phyloP scores from a whole-genome alignment of 257 asterid genomes.

The Salvia hispanica region DNA sequence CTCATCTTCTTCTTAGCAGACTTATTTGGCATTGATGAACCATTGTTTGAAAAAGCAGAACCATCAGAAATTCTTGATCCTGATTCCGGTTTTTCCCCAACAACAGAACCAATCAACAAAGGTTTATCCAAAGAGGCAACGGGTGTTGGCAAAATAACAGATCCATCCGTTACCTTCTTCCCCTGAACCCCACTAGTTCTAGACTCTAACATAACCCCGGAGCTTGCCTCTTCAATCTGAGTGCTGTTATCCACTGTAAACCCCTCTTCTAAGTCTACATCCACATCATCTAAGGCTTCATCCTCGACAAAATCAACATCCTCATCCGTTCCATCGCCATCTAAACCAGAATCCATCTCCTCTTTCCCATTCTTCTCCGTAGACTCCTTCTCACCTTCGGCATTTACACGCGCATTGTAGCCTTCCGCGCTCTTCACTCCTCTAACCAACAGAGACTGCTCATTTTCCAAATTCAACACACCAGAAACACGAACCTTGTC shows the following conservation, averaged over 20 bases:
- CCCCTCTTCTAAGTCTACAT: slow-evolving; percentile 41
- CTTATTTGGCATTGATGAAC: slow-evolving; percentile 33
- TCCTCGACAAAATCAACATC: slow-evolving; percentile 74
- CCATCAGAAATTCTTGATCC: slow-evolving; percentile 19
- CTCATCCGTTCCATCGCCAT: slow-evolving; percentile 39
- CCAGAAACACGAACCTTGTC: slow-evolving; percentile 27
- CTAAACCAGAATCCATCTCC: slow-evolving; percentile 31
- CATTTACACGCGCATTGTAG: slow-evolving; percentile 15
- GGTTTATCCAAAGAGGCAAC: slow-evolving; percentile 26
- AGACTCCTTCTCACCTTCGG: slow-evolving; percentile 26
- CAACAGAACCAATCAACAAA: slow-evolving; percentile 31
- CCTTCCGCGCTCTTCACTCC: slow-evolving; percentile 34
- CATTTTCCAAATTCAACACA: slow-evolving; percentile 34
- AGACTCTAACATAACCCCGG: slow-evolving; percentile 26
- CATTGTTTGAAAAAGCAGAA: slow-evolving; percentile 26
- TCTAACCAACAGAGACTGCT: slow-evolving; percentile 31
- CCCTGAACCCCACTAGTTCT: not conserved
- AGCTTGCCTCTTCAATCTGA: slow-evolving; percentile 36
- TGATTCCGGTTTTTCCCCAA: slow-evolving; percentile 21
- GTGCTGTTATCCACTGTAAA: slow-evolving; percentile 28
- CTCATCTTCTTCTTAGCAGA: slow-evolving; percentile 68
- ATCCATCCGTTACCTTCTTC: slow-evolving; percentile 6
- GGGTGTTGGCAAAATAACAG: slow-evolving; percentile 21
- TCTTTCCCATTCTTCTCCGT: slow-evolving; percentile 30
- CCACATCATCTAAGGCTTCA: slow-evolving; percentile 45